These are phyloP conservation scores for Teunomyces pallodes DNA, from an alignment of 805 yeast genomes.

Conservation along the genomic window DNA sequence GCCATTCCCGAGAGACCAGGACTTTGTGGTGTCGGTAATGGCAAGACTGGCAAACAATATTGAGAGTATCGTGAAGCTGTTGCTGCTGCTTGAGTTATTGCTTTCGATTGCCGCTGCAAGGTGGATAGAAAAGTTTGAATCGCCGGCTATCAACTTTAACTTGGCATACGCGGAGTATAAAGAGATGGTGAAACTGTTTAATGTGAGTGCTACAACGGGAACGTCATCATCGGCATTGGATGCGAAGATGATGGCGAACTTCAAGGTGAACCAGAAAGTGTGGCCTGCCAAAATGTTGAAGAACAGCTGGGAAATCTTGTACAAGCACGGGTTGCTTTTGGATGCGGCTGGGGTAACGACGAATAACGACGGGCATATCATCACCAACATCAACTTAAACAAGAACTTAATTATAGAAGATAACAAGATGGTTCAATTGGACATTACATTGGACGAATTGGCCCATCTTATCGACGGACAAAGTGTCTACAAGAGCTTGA, in stretches of 20 bases:
- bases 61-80: slow-evolving; percentile 26
- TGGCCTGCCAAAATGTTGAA: slow-evolving; percentile 63
- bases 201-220: slow-evolving; percentile 35
- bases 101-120: slow-evolving; percentile 75
- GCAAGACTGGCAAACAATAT: slow-evolving; percentile 22
- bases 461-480: slow-evolving; percentile 27
- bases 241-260: slow-evolving; percentile 27
- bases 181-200: slow-evolving; percentile 47
- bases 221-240: slow-evolving; percentile 35
- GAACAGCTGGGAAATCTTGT: slow-evolving; percentile 73
- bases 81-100: slow-evolving; percentile 72
- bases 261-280: slow-evolving; percentile 42
- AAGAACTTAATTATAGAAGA: slow-evolving; percentile 38
- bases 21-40: slow-evolving; percentile 22
- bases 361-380: slow-evolving; percentile 37
- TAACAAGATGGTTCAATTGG: slow-evolving; percentile 49
- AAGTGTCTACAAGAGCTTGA: slow-evolving; percentile 19
- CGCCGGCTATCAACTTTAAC: slow-evolving; percentile 69
- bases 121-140: slow-evolving; percentile 55
- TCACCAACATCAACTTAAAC: slow-evolving; percentile 25
- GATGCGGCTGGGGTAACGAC: slow-evolving; percentile 44
- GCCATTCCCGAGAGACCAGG: slow-evolving; percentile 26
- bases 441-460: slow-evolving; percentile 51
- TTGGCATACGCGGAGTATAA: slow-evolving; percentile 73
- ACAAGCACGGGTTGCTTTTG: slow-evolving; percentile 50